Evolutionary conservation across 2,329 filamentous ascomycete genomes (phyloP).

Genomic region (Cladosporium halotolerans): DNA sequence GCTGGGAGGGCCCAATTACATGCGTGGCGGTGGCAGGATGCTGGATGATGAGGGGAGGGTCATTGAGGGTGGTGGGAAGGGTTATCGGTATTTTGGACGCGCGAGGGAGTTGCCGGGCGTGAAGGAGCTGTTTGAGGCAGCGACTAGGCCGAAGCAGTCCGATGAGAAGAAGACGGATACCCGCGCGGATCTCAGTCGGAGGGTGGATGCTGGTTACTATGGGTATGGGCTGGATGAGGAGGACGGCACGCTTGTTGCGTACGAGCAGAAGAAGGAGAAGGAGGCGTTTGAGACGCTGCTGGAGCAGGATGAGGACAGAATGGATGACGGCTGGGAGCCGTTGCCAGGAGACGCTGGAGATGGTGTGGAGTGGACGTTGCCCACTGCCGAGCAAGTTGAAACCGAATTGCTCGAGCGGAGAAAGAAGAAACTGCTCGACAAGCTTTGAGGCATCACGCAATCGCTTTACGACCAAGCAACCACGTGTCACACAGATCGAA

Average conservation of each 20-base stretch:
- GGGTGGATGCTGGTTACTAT: slow-evolving; percentile 91
- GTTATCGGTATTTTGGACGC: slow-evolving; percentile 89
- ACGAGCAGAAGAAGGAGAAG: slow-evolving; percentile 77
- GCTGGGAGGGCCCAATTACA: slow-evolving; percentile 95
- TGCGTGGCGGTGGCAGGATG: slow-evolving; percentile 57
- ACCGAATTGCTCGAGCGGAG: slow-evolving; percentile 84
- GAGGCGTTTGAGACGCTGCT: slow-evolving; percentile 68
- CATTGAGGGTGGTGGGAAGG: slow-evolving; percentile 66
- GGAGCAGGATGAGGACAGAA: slow-evolving; percentile 45
- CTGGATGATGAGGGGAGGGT: slow-evolving; percentile 51
- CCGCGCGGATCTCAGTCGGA: slow-evolving; percentile 62
- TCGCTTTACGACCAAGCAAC: too few species aligned
- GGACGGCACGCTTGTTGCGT: slow-evolving; percentile 70
- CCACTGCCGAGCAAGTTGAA: slow-evolving; percentile 87
- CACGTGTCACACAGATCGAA: neutral
- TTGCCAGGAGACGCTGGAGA: slow-evolving; percentile 83
- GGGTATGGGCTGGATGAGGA: slow-evolving; percentile 92
- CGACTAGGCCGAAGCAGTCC: slow-evolving; percentile 44
- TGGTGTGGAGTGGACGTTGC: slow-evolving; percentile 73
- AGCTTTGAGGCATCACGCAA: slow-evolving; percentile 3
- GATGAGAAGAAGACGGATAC: slow-evolving; percentile 56
- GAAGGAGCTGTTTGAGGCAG: slow-evolving; percentile 89
- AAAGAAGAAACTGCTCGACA: slow-evolving; percentile 76
- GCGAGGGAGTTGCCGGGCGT: slow-evolving; percentile 88
- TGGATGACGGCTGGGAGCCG: slow-evolving; percentile 60